Base-by-base conservation (phyloP, 352 stramenopile species). In the Phytophthora podocarpi region DNA sequence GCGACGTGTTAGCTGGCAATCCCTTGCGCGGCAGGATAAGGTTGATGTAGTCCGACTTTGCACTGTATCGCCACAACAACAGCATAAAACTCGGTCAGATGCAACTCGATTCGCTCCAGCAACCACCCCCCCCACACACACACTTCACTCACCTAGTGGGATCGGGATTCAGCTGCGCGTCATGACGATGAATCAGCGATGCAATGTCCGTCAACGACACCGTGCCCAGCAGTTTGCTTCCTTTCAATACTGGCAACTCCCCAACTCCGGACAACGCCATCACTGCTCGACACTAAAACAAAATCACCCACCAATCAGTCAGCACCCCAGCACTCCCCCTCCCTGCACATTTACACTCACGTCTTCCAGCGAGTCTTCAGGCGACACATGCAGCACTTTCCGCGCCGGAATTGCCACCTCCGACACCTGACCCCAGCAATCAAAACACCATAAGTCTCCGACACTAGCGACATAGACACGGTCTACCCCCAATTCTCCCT, bases 31-130 rank as follows among this genome's bases (percentile, higher is more conserved):
- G 78, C 27, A 90, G 69, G 50, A 97, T 95, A 27, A 95, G 61
- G 55, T 91, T 91, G 56, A 97, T 93, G 60, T 93, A 97, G 51
- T 91, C 85, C 37, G 91, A 94, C 61, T 97, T 97, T 49, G 87
- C 90, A 50, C 90, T 95, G 35, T 49, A 52, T 27, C 5, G 5
- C 9, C 34, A 40, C 34, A 40, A 30, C 39, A 46, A 28, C 21
- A 46, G 18, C 11, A 43, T 21, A 30, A 39, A 21, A 21, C 0
- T 3, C 32, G 1, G 16, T 52, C 24, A 59, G 28, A 42, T 28
- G 20, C 13, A 20, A 4, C 20, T 15, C 20, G 34, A 42, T 9
- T 27, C 27, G 11, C 16, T n/a, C 9, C 21, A 13, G n/a, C n/a
- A n/a, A n/a, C n/a, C n/a, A n/a, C n/a, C n/a, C n/a, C n/a, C n/a